Evolutionary conservation across 768 basidiomycete species (phyloP), one percentile per base, ranked within the genome.

Genomic region (Hirschioporus abietinus): DNA sequence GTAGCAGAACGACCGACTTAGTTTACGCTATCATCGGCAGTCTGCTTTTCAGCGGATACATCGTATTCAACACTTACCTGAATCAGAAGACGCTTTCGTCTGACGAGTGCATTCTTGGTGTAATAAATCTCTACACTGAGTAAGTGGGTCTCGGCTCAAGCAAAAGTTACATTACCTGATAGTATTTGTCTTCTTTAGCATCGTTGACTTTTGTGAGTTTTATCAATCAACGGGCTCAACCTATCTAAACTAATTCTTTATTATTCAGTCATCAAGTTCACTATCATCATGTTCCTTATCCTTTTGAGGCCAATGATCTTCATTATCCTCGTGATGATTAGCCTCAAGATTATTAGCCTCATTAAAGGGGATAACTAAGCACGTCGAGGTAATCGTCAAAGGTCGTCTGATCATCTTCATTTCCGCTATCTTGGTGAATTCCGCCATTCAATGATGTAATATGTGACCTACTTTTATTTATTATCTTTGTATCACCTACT

Each of bases 81-180:
- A 96, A 82, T 94, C 92, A 79, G n/a, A 89, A 88, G 71, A 87
- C 88, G 67, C 80, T 97, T n/a, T 93, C 91, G 1, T 93, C 95
- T 3, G 97, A 99, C 70, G 97, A 99, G 76, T 95, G 85, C 76
- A 95, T 97, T 70, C 80, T 97, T 80, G 96, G 89, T 36, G 84
- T 93, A 18, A 90, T 98, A 73, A 90, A 88, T 70, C 86, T 99
- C n/a, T 99, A 98, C 78, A 88, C 98, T 66, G 96, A 98, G 87
- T 91, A 78, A 71, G 88, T 88, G 3, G 6, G 60, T 59, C 23
- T 61, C 26, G 64, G 36, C 3, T 63, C 2, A 30, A 59, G 64
- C 59, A 10, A 27, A 52, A 57, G 2, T 66, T 71, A 30, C 60
- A 25, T 34, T 61, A 63, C 71, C 68, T 77, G 35, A 71, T 68